phyloP scores from a whole-genome alignment of 148 eudicot species.

The Amaranthus hypochondriacus region DNA sequence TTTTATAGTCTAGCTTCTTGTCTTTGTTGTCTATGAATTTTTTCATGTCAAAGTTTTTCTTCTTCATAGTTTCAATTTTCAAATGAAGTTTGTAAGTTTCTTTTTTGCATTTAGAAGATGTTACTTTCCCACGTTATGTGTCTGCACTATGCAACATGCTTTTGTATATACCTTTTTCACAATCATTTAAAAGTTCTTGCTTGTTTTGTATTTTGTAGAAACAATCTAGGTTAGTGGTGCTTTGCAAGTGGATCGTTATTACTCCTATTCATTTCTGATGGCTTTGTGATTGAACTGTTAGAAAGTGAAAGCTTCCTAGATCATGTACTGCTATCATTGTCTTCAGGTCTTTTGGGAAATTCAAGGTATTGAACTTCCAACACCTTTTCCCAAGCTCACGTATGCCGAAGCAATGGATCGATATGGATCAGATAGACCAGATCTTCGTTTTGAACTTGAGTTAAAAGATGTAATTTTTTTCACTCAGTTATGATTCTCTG shows the following conservation, averaged over 20 bases:
- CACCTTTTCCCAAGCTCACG: slow-evolving; percentile 92
- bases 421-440: slow-evolving; percentile 97
- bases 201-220: background rate
- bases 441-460: slow-evolving; percentile 90
- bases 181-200: background rate
- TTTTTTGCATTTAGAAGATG: background rate
- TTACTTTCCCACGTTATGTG: background rate
- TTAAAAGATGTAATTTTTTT: slow-evolving; percentile 64
- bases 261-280: background rate
- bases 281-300: background rate
- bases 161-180: background rate
- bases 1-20: slow-evolving; percentile 7
- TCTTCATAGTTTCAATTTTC: background rate
- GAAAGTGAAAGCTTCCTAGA: slow-evolving; percentile 7
- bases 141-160: background rate
- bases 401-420: slow-evolving; percentile 91
- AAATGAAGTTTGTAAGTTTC: background rate
- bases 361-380: slow-evolving; percentile 77
- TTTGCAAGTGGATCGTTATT: no score
- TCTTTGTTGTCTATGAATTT: background rate
- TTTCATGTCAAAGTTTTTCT: no score
- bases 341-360: slow-evolving; percentile 90
- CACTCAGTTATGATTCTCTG: background rate
- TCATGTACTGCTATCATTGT: slow-evolving; percentile 7
- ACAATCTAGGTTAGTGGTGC: no score